Evolutionary conservation across 2,329 filamentous ascomycete species (phyloP), one percentile per base, ranked within the genome.

Genomic region (Colletotrichum sublineola): DNA sequence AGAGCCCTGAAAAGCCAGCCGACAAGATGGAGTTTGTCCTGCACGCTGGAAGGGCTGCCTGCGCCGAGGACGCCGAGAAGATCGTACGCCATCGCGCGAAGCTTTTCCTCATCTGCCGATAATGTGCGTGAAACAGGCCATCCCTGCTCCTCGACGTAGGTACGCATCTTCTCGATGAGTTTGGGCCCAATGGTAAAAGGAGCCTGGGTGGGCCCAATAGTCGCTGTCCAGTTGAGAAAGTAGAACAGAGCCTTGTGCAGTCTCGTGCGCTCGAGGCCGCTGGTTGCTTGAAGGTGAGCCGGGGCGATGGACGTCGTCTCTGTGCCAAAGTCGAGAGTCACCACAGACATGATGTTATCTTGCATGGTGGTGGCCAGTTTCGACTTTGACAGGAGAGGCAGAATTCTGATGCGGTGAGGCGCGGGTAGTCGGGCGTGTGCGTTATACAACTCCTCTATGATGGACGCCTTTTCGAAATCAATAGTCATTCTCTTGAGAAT

Each of bases 51-150:
- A 3, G 87, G 82, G 5, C 91, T 89, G 5, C 89, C 89, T 75
- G 91, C 90, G 67, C 93, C 91, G 33, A 98, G 82, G 18, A 96
- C 88, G 0, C 96, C 96, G 50, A 98, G 94, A 0, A 94, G 95
- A 80, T 98, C 96, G 80, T 98, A 98, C 1, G 93, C 95, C 78
- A 93, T 91, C 7, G 92, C 92, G 52, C 96, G 90, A 55, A 97
- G 85, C 4, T 58, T 53, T 36, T 73, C 67, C n/a, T 70, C 64
- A 60, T 92, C 90, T 14, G 86, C 81, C 2, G 88, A 87, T 15
- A 86, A 80, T 75, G 90, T 88, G 64, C 89, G 83, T 1, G 92
- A 88, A 29, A 84, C 84, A 2, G 95, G 95, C 95, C 95, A 98
- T 7, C 95, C 95, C 80, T 97, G 94, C 42, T 88, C 87, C 74